Evolutionary conservation across 768 basidiomycete species (phyloP).

Genomic region (Lactarius pseudohatsudake): DNA sequence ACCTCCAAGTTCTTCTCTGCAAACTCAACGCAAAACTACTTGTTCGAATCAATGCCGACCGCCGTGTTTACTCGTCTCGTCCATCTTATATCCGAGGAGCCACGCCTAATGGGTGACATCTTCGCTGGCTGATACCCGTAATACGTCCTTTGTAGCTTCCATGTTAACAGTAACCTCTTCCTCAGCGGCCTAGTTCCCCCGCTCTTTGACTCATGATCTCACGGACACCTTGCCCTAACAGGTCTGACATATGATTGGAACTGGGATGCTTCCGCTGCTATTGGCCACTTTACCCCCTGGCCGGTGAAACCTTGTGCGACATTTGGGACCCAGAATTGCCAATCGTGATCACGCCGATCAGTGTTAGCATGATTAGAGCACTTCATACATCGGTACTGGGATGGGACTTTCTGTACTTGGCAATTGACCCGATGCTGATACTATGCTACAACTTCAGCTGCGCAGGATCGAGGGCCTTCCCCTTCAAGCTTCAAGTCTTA

Average conservation of each 20-base stretch:
- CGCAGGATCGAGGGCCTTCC: not conserved
- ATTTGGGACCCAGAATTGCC: not conserved
- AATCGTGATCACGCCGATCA: not conserved
- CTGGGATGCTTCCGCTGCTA: not conserved
- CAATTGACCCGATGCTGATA: not conserved
- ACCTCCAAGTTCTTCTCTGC: not conserved
- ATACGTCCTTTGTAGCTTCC: not conserved
- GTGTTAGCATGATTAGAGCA: not conserved
- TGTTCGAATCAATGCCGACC: not conserved
- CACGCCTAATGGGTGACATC: not conserved
- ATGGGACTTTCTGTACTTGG: not conserved
- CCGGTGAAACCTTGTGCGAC: not conserved
- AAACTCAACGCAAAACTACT: not conserved
- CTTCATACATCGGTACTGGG: not conserved
- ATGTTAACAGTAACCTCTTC: not conserved
- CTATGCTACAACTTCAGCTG: not conserved
- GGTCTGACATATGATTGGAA: not conserved
- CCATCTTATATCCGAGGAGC: not conserved
- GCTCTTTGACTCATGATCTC: not conserved
- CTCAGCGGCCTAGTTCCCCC: conserved; percentile 4
- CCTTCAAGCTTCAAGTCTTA: not conserved
- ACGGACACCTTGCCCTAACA: not conserved
- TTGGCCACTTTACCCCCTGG: not conserved
- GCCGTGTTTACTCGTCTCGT: not conserved
- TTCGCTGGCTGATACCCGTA: not conserved